Evolutionary conservation across 352 stramenopile species (phyloP), one percentile per base, ranked within the genome.

Genomic region (Phytophthora constricta): DNA sequence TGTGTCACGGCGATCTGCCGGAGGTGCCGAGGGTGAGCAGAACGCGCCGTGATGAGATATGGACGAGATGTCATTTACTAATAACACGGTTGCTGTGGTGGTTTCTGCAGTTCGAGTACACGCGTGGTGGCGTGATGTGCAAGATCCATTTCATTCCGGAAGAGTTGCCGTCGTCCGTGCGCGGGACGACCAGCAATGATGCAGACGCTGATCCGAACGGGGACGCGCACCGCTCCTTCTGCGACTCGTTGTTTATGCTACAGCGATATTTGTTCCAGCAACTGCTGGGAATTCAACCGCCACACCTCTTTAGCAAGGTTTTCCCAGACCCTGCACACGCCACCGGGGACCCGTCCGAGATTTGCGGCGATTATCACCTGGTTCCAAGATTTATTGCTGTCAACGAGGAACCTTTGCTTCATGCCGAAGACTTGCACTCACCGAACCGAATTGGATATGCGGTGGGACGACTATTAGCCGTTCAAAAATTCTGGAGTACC

Each of bases 381-480:
- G 73, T 94, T 33, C 89, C 89, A 2, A 87, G 89, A 25, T 96
- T 96, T 69, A 82, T 96, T 58, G 82, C 84, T 11, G 58, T 90
- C 31, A 79, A 90, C 17, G 81, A 91, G 43, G 56, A 81, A 25
- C 82, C 81, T 17, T 46, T 91, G 47, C 60, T 92, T n/a, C 80
- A 92, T 73, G 75, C 72, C 14, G 63, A 80, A 50, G 83, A 93
- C 51, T 64, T 95, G 39, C 23, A 85, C 16, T 86, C 82, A 9
- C 75, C 86, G 2, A 84, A 94, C 28, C 86, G 88, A 41, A 86
- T 96, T n/a, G 89, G 89, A 17, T 95, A 92, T 60, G 82, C 80
- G 14, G 68, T 91, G 4, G 89, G 89, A 19, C 70, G 80, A 46
- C 62, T 95, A 39, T 61, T 96, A 17, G 70, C 79, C 10, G 68